A percentile compares a stretch with the other conserved stretches of the same genome.
These are phyloP conservation scores for Mortierella sp. DNA, from an alignment of 371 early-diverging fungal species.

Conservation along the genomic window DNA sequence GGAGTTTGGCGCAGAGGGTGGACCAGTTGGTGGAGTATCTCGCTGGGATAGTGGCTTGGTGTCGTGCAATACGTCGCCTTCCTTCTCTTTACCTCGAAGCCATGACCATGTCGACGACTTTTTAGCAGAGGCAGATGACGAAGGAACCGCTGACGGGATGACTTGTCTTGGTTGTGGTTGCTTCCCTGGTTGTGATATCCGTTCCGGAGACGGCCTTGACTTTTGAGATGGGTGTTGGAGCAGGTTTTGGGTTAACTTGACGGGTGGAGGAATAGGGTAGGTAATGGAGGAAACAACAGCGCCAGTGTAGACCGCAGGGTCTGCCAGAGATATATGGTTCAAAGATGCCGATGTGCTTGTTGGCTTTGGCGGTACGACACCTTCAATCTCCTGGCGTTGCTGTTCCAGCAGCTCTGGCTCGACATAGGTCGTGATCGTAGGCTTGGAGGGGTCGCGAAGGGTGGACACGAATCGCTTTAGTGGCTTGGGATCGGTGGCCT, in stretches of 20 bases:
- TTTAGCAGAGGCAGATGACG: slow-evolving; percentile 19
- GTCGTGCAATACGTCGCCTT: slow-evolving; percentile 6
- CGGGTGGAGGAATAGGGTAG: slow-evolving; percentile 56
- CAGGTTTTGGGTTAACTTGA: slow-evolving; percentile 49
- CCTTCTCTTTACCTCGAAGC: slow-evolving; percentile 53
- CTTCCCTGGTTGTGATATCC: not conserved
- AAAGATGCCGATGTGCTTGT: not conserved
- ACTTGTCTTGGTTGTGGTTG: slow-evolving; percentile 5
- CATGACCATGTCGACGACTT: slow-evolving; percentile 54
- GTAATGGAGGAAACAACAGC: slow-evolving; percentile 23
- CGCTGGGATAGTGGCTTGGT: not conserved
- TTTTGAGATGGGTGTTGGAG: slow-evolving; percentile 34
- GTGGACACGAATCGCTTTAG: slow-evolving; percentile 51
- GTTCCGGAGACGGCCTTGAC: not conserved
- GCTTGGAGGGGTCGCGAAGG: slow-evolving; percentile 46
- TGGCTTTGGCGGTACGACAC: slow-evolving; percentile 1
- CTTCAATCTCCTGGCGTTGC: slow-evolving; percentile 33
- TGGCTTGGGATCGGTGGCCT: slow-evolving; percentile 23
- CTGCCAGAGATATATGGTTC: not conserved
- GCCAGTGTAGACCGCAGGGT: not conserved
- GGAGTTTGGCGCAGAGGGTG: not conserved
- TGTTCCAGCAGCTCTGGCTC: slow-evolving; percentile 53
- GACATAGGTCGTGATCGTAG: slow-evolving; percentile 54
- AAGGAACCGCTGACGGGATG: not conserved
- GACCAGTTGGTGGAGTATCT: not conserved